These are phyloP conservation scores for Claviceps cyperi DNA, from an alignment of 2,329 filamentous ascomycete species.

Conservation along the genomic window DNA sequence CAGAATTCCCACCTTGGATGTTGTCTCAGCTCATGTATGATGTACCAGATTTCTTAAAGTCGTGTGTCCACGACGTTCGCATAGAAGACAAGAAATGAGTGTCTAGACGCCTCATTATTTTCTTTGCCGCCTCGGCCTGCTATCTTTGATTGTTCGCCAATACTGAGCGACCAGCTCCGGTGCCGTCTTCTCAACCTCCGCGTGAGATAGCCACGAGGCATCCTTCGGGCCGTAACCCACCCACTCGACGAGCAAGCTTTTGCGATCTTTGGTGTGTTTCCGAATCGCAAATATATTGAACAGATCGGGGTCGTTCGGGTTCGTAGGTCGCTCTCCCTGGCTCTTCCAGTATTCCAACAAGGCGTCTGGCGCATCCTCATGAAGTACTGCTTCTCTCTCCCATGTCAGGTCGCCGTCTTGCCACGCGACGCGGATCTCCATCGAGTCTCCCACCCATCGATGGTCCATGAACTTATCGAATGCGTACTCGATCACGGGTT, in stretches of 20 bases:
- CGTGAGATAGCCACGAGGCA: slow-evolving; percentile 16
- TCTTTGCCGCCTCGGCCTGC: background rate
- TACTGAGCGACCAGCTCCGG: slow-evolving; percentile 16
- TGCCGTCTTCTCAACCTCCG: slow-evolving; percentile 14
- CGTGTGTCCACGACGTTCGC: background rate
- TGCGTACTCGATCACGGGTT: slow-evolving; percentile 5
- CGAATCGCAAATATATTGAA: slow-evolving; percentile 20
- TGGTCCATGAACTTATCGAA: slow-evolving; percentile 13
- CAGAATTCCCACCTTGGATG: background rate
- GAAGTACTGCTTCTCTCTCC: slow-evolving; percentile 20
- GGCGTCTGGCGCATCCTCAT: slow-evolving; percentile 16
- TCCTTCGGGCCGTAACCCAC: slow-evolving; percentile 17
- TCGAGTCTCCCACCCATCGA: slow-evolving; percentile 16
- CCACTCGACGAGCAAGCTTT: slow-evolving; percentile 21
- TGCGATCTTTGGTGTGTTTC: slow-evolving; percentile 16
- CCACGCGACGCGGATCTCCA: slow-evolving; percentile 21
- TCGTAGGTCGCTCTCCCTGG: slow-evolving; percentile 17
- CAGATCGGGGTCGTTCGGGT: slow-evolving; percentile 16
- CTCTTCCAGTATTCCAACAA: slow-evolving; percentile 20
- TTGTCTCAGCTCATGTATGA: background rate
- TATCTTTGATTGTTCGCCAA: slow-evolving; percentile 7
- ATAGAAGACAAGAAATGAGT: background rate
- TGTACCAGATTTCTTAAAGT: background rate
- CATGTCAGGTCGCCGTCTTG: slow-evolving; percentile 16
- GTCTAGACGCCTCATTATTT: background rate